Base-by-base conservation (phyloP, 371 early-diverging fungal species). In the Cokeromyces recurvatus region DNA sequence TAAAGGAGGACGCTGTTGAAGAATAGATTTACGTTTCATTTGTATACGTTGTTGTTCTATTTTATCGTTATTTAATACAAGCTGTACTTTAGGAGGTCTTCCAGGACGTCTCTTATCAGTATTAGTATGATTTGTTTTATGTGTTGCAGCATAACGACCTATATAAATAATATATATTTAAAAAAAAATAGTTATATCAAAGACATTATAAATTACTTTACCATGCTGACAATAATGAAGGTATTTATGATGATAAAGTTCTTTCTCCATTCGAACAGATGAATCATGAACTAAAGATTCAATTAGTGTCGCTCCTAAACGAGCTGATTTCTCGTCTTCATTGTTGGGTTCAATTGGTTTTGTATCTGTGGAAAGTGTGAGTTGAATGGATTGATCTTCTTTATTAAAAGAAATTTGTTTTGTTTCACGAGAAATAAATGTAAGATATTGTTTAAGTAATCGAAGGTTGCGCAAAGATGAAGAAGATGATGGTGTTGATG, bases 371-470 rank as follows among this genome's bases (percentile, higher is more conserved):
- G 35, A 34, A 4, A n/a, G 15, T 34, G 35, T 34, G 9, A 34
- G 14, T 32, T 44, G 23, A 38, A 51, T 46, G 0, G 31, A 21
- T 10, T 35, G 22, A 21, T 46, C 38, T 35, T 44, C n/a, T 9
- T 4, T 9, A n/a, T 34, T 48, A n/a, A 43, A 25, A 12, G 25
- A 21, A 15, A 53, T 55, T 23, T 43, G 39, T 10, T 38, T 40
- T 19, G 48, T 50, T 38, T 69, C 70, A 34, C 57, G 48, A 12
- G 66, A 55, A 5, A 71, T 58, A 47, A 68, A 63, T n/a, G 48
- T 34, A 9, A 71, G 53, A 35, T 71, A 71, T 27, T 65, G 63
- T 39, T 63, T 62, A 2, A 71, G 34, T 12, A 71, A 41, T 23
- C 48, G 43, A 29, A 68, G 46, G 37, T 68, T 55, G 37, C 43